Conservation (phyloP, 169 alveolate genomes). For the Cryptosporidium viatorum region DNA sequence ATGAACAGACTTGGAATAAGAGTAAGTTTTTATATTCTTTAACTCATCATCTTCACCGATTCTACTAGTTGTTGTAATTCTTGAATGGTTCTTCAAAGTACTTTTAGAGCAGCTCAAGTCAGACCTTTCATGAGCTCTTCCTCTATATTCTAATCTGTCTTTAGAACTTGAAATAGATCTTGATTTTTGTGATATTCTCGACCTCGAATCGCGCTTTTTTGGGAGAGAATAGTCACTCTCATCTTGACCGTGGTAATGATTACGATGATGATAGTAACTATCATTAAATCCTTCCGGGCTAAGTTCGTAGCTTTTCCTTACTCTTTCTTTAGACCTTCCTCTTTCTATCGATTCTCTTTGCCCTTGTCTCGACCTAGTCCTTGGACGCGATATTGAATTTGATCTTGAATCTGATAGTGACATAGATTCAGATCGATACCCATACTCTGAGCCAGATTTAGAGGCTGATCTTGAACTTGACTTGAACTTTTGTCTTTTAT, state of each 20-base stretch:
- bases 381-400: not conserved
- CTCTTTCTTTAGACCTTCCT: not conserved
- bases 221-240: not conserved
- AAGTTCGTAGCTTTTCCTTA: not conserved
- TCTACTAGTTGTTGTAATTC: too few species aligned
- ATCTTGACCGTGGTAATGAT: not conserved
- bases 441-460: not conserved
- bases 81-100: too few species aligned
- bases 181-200: not conserved
- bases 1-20: not conserved
- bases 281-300: not conserved
- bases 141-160: not conserved
- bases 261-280: not conserved
- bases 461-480: slow-evolving; percentile 37
- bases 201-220: too few species aligned
- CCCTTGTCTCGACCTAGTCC: not conserved
- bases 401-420: slow-evolving; percentile 25
- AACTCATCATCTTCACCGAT: too few species aligned
- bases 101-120: not conserved
- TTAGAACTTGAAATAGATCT: not conserved
- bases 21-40: not conserved
- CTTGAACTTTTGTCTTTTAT: not conserved
- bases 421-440: not conserved
- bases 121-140: not conserved
- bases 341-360: not conserved